Evolutionary conservation across 768 basidiomycete species (phyloP), one percentile per base, ranked within the genome.

Genomic region (Rhodotorula babjevae): DNA sequence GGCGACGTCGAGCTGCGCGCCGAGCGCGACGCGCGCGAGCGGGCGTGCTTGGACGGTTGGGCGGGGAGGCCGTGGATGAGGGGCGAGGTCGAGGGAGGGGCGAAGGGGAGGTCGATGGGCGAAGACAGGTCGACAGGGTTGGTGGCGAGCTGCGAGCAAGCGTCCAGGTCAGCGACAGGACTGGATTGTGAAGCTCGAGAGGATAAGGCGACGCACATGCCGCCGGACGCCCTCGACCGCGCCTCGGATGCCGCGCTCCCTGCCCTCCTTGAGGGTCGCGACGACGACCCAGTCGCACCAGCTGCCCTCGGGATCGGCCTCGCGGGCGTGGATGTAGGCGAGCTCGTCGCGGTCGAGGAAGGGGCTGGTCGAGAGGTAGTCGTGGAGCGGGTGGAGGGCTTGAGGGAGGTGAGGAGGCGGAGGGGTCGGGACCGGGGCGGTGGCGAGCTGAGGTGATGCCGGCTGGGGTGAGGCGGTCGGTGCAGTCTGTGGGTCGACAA

Each of bases 241-340:
- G 6, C 77, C 77, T 16, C 73, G 33, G 14, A 78, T 62, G 7
- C 77, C 73, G 21, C 77, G 49, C 47, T 78, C 77, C 52, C 77
- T 50, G 12, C 77, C 77, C 14, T 66, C 49, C 23, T 65, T 52
- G 23, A 78, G 49, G 0, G 62, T 70, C 14, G 71, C 67, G 6
- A 74, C n/a, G 29, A 78, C 73, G n/a, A 76, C 71, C 75, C 75
- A 78, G 40, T 78, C 77, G 31, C 65, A 64, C 77, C 77, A 78
- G 46, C 56, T 71, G 3, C 57, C 67, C 58, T 63, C 69, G 16
- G 71, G 73, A 36, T 74, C 75, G 3, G 69, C 68, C 61, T 74
- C 71, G 29, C 74, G 57, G 23, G 77, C 73, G 42, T 78, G 61
- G 58, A 78, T 78, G 69, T 75, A 78, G 18, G 40, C 68, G 53